These are phyloP conservation scores for Cryoendolithus antarcticus DNA, from an alignment of 2,329 filamentous ascomycete genomes.

Conservation along the genomic window DNA sequence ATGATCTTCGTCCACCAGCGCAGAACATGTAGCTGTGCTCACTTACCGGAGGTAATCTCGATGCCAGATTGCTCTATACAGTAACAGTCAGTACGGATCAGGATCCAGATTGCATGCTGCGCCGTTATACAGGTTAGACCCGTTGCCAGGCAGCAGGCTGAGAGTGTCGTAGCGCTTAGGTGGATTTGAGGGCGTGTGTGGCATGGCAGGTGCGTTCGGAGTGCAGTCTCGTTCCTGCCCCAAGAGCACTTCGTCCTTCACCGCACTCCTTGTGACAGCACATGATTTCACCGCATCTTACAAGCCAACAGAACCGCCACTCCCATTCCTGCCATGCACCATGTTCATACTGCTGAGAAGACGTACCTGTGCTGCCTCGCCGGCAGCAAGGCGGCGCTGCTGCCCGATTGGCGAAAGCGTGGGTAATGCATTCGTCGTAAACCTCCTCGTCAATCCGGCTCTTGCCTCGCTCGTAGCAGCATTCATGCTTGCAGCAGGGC, in stretches of 20 bases:
- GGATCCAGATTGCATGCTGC: too few species aligned
- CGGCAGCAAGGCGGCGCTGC: slow-evolving; percentile 40
- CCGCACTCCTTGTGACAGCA: too few species aligned
- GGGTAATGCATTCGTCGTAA: slow-evolving; percentile 78
- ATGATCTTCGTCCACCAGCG: background rate
- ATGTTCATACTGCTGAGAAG: background rate
- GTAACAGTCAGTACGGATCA: slow-evolving; percentile 1
- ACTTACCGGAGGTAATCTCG: slow-evolving; percentile 5
- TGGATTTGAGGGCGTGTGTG: too few species aligned
- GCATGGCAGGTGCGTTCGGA: too few species aligned
- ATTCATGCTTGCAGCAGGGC: slow-evolving; percentile 3
- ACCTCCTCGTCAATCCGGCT: slow-evolving; percentile 72
- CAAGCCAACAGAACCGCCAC: too few species aligned
- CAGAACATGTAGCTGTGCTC: background rate
- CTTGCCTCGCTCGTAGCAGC: slow-evolving; percentile 54
- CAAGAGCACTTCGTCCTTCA: too few species aligned
- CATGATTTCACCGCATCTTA: too few species aligned
- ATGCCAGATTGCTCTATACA: slow-evolving; percentile 1
- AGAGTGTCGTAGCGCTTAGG: too few species aligned
- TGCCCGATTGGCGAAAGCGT: slow-evolving; percentile 51
- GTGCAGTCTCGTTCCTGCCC: too few species aligned
- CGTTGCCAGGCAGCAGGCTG: too few species aligned
- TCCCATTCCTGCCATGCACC: too few species aligned
- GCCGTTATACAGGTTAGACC: background rate
- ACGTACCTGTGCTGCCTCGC: slow-evolving; percentile 28